Base-by-base conservation (phyloP, 192 early-diverging fungal species). In the Linderina pennispora region DNA sequence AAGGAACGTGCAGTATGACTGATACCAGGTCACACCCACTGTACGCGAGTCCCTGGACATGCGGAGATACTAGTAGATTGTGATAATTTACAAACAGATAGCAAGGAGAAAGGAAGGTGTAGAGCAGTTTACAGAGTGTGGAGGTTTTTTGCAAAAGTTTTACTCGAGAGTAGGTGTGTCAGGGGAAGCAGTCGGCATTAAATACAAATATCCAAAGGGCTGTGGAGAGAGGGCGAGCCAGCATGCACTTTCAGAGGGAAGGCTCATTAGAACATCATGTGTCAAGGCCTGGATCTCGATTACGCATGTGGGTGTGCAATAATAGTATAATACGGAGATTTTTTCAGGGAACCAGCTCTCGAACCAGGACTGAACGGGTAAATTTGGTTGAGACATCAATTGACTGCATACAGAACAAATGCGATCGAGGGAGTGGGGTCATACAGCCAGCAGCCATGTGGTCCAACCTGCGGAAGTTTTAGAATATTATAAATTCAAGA, bases 21-120 rank as follows among this genome's bases (percentile, higher is more conserved):
- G 69, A 46, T 59, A 73, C 36, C 37, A 9, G n/a, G 69, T 73
- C 6, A 73, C 40, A 6, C 69, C 69, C 36, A 73, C 50, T 15
- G 46, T 53, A 18, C 69, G 62, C 33, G 69, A 73, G 22, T 73
- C 69, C 28, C 6, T 31, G 28, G 28, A 31, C 11, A 31, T 31
- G 28, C 28, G 28, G 28, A 5, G 5, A 8, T 31, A 31, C 6
- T 31, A 11, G 28, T 8, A 31, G 5, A 31, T 11, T 31, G 28
- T 31, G 28, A 31, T 31, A 31, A 11, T 5, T 11, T 31, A 11
- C 5, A 31, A 31, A 31, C 5, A 5, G 11, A 11, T 5, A 31
- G 11, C 6, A 31, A 31, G 28, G 11, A 31, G 28, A 31, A 31
- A 31, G 28, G 11, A 11, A 31, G 11, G 28, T 8, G 28, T 8